These are phyloP conservation scores for Carallia brachiata DNA, from an alignment of 345 rosid species.

Conservation along the genomic window DNA sequence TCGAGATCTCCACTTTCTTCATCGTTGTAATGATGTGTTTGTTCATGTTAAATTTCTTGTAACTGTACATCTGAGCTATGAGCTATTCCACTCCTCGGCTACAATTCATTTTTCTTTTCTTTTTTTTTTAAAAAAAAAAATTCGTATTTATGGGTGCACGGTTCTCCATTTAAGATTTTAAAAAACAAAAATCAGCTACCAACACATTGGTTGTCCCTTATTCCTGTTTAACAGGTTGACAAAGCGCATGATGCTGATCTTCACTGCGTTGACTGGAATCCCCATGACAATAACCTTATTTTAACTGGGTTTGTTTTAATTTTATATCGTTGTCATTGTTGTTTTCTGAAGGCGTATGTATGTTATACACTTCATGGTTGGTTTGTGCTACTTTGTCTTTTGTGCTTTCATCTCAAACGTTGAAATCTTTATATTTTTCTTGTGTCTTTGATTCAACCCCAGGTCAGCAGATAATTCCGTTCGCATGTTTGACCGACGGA, in stretches of 20 bases:
- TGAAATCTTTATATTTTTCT: background rate
- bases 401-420: background rate
- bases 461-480: constrained; percentile 52
- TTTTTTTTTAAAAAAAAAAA: no score
- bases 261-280: constrained; percentile 81
- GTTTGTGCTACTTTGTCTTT: background rate
- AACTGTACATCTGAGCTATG: no score
- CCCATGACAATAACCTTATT: constrained; percentile 55
- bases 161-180: background rate
- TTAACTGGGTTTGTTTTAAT: constrained; percentile 50
- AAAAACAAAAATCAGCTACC: background rate
- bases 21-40: no score
- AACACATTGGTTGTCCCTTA: background rate
- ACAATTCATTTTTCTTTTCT: no score
- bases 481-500: constrained; percentile 57
- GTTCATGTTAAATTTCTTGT: no score
- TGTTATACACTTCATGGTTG: no score
- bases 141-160: no score
- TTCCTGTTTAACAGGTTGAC: constrained; percentile 41
- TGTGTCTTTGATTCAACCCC: constrained; percentile 1
- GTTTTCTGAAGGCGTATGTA: background rate
- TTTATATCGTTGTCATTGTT: background rate
- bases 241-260: constrained; percentile 67
- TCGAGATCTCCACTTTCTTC: no score
- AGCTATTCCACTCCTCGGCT: no score